A percentile compares a stretch with the other conserved stretches of the same genome.
Conservation (phyloP, 352 stramenopile species). For the Globisporangium canariense region DNA sequence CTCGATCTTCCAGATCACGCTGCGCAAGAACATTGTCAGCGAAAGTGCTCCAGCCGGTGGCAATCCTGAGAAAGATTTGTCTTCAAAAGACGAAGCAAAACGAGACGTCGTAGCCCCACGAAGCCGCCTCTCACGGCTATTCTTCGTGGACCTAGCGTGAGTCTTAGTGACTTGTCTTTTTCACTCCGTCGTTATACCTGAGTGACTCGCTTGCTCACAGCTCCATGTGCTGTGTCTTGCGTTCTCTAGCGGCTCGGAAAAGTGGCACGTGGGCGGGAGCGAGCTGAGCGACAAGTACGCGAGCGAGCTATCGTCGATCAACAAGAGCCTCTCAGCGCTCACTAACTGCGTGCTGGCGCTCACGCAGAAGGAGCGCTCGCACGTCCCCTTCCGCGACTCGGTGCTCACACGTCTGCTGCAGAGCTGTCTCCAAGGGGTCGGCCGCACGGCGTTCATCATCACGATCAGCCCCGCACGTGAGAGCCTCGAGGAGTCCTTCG, state of each 20-base stretch:
- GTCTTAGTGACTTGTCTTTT: not conserved
- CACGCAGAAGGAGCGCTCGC: slow-evolving; percentile 47
- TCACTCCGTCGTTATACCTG: not conserved
- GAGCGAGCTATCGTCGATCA: slow-evolving; percentile 58
- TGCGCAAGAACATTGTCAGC: slow-evolving; percentile 33
- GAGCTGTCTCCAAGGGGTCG: slow-evolving; percentile 50
- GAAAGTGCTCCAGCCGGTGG: not conserved
- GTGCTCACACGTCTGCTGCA: slow-evolving; percentile 68
- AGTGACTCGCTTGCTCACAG: not conserved
- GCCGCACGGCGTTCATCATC: slow-evolving; percentile 59
- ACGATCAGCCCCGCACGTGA: slow-evolving; percentile 54
- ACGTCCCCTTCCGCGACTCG: slow-evolving; percentile 67
- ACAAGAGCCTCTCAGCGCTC: slow-evolving; percentile 71
- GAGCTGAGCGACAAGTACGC: slow-evolving; percentile 61
- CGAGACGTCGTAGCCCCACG: slow-evolving; percentile 15
- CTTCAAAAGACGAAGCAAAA: slow-evolving; percentile 3
- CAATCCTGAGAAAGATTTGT: slow-evolving; percentile 1
- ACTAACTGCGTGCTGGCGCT: slow-evolving; percentile 77
- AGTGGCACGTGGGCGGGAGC: slow-evolving; percentile 58
- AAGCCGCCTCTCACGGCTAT: slow-evolving; percentile 49
- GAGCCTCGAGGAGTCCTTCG: slow-evolving; percentile 64
- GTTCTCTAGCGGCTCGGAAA: slow-evolving; percentile 52
- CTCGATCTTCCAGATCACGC: slow-evolving; percentile 69
- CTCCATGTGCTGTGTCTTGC: not conserved
- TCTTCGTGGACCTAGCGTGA: slow-evolving; percentile 78